Evolutionary conservation across 176 grass and related monocot species (phyloP).

Genomic region (Ananas comosus): DNA sequence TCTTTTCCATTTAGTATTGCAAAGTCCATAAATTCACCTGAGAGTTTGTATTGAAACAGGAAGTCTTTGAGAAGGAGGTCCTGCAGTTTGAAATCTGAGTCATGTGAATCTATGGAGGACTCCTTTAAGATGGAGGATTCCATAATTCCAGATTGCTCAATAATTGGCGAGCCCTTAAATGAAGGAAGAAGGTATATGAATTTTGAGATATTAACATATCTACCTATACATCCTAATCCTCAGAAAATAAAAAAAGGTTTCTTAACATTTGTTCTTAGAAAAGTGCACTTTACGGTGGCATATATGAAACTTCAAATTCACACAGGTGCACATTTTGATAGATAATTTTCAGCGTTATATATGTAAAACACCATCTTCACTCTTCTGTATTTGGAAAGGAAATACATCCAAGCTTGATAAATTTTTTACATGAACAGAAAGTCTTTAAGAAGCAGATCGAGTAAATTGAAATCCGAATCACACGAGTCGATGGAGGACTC

Average conservation of each 20-base stretch:
- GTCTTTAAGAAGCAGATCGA: conserved; percentile 26
- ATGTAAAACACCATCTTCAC: too few relatives aligned
- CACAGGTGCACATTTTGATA: too few relatives aligned
- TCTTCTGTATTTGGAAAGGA: too few relatives aligned
- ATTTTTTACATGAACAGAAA: conserved; percentile 22
- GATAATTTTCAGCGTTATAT: too few relatives aligned
- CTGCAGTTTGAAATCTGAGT: conserved; percentile 1
- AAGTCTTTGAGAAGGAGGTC: conserved; percentile 38
- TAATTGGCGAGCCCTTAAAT: background rate
- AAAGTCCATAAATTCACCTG: background rate
- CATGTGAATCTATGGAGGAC: conserved; percentile 14
- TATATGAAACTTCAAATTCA: too few relatives aligned
- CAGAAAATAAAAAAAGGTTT: too few relatives aligned
- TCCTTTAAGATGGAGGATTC: conserved; percentile 51
- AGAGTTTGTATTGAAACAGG: conserved; percentile 15
- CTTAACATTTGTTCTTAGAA: too few relatives aligned
- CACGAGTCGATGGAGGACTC: conserved; percentile 20
- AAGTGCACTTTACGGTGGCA: too few relatives aligned
- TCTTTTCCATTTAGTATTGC: background rate
- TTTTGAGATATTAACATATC: background rate
- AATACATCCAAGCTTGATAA: too few relatives aligned
- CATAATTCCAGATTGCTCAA: conserved; percentile 21
- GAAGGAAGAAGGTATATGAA: background rate
- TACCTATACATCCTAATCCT: too few relatives aligned
- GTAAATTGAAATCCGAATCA: background rate